phyloP scores from a whole-genome alignment of 495 filamentous ascomycete genomes.

The Trichoderma gamsii region DNA sequence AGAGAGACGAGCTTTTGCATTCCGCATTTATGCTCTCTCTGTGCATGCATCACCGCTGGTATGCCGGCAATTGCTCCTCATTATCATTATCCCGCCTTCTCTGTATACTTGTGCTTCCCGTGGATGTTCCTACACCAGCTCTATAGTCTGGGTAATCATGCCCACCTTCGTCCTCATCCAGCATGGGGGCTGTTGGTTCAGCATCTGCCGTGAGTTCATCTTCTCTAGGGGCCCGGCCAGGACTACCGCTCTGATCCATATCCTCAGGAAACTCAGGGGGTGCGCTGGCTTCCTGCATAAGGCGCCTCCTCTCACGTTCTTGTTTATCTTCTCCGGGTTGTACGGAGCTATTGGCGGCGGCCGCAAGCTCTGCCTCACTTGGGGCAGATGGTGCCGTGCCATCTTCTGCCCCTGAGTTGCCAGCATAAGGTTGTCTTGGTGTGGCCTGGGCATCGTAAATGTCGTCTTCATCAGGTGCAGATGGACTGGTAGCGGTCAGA shows the following conservation, averaged over 20 bases:
- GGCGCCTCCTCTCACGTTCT: slow-evolving; percentile 69
- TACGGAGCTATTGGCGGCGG: slow-evolving; percentile 23
- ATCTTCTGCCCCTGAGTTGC: slow-evolving; percentile 16
- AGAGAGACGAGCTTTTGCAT: not conserved
- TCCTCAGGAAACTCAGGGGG: slow-evolving; percentile 51
- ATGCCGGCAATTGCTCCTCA: slow-evolving; percentile 39
- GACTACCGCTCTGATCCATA: slow-evolving; percentile 18
- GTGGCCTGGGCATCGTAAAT: slow-evolving; percentile 33
- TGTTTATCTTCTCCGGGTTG: slow-evolving; percentile 69
- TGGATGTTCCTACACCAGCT: slow-evolving; percentile 17
- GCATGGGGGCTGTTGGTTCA: slow-evolving; percentile 59
- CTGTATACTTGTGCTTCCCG: slow-evolving; percentile 18
- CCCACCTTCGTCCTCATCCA: slow-evolving; percentile 59
- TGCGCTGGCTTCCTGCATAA: slow-evolving; percentile 67
- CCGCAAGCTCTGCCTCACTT: slow-evolving; percentile 38
- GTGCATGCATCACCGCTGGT: slow-evolving; percentile 31
- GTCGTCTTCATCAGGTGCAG: slow-evolving; percentile 29
- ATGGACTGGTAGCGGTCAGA: slow-evolving; percentile 32
- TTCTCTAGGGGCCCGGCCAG: slow-evolving; percentile 18
- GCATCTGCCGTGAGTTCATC: slow-evolving; percentile 20
- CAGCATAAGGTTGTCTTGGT: slow-evolving; percentile 7
- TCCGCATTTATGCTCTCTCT: not conserved
- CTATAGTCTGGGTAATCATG: slow-evolving; percentile 33
- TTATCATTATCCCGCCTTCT: not conserved
- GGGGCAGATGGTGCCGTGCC: slow-evolving; percentile 39